phyloP scores from a whole-genome alignment of 2,329 filamentous ascomycete species.

The Fusarium redolens region DNA sequence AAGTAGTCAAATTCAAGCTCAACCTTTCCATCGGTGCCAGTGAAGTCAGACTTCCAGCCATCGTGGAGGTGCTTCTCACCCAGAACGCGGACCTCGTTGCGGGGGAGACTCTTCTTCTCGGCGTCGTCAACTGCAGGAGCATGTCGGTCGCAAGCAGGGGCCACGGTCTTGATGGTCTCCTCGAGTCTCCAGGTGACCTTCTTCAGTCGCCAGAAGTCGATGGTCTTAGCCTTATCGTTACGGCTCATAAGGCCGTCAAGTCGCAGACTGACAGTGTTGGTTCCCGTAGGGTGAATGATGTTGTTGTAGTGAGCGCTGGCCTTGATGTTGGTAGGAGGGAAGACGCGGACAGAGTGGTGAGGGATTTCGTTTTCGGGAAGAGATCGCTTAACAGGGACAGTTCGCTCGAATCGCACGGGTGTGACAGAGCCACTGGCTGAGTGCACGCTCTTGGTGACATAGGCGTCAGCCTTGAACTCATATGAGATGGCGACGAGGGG shows the following conservation, averaged over 20 bases:
- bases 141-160: slow-evolving; percentile 84
- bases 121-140: slow-evolving; percentile 54
- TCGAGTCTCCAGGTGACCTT: slow-evolving; percentile 95
- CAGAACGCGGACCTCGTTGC: slow-evolving; percentile 81
- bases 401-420: slow-evolving; percentile 71
- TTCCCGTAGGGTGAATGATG: slow-evolving; percentile 86
- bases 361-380: slow-evolving; percentile 79
- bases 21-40: slow-evolving; percentile 67
- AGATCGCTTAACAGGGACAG: slow-evolving; percentile 81
- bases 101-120: slow-evolving; percentile 72
- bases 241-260: slow-evolving; percentile 85
- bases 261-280: slow-evolving; percentile 81
- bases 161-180: slow-evolving; percentile 83
- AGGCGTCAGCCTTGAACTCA: slow-evolving; percentile 76
- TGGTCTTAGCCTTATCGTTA: slow-evolving; percentile 75
- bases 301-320: slow-evolving; percentile 84
- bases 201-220: slow-evolving; percentile 86
- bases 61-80: slow-evolving; percentile 84
- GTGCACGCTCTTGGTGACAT: slow-evolving; percentile 67
- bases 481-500: slow-evolving; percentile 81
- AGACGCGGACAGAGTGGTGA: slow-evolving; percentile 91
- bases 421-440: slow-evolving; percentile 53
- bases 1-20: slow-evolving; percentile 82
- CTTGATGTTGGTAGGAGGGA: slow-evolving; percentile 94
- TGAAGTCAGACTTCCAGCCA: slow-evolving; percentile 86